phyloP scores from a whole-genome alignment of 2,329 filamentous ascomycete genomes.

The Fusarium citri region DNA sequence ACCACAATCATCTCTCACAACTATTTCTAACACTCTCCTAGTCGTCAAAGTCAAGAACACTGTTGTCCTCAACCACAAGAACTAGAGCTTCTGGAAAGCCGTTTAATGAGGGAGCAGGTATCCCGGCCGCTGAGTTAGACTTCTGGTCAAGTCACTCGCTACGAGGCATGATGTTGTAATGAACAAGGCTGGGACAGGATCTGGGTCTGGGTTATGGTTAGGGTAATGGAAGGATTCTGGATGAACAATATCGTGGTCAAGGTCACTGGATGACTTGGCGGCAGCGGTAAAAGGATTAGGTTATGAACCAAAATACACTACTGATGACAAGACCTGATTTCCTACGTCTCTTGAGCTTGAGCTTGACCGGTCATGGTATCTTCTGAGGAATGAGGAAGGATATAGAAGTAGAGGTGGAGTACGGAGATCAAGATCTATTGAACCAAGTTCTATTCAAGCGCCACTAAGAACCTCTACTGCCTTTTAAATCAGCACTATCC shows the following conservation, averaged over 20 bases:
- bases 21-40: background rate
- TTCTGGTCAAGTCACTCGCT: slow-evolving; percentile 19
- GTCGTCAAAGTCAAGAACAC: slow-evolving; percentile 23
- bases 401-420: background rate
- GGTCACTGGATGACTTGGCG: slow-evolving; percentile 20
- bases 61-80: background rate
- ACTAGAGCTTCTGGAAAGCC: background rate
- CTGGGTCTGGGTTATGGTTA: background rate
- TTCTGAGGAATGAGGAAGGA: background rate
- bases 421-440: too few species aligned
- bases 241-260: background rate
- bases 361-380: background rate
- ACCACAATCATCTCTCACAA: accelerated
- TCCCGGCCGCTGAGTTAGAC: slow-evolving; percentile 14
- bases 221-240: background rate
- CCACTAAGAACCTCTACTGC: accelerated
- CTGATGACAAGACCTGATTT: background rate
- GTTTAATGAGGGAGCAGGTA: slow-evolving; percentile 27
- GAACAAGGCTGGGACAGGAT: background rate
- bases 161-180: slow-evolving; percentile 4
- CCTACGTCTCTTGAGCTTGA: background rate
- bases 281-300: background rate
- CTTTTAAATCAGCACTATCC: background rate
- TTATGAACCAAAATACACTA: background rate
- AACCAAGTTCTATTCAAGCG: too few species aligned